Evolutionary conservation across 345 rosid genomes (phyloP).

Genomic region (Lenwebbia sp.): DNA sequence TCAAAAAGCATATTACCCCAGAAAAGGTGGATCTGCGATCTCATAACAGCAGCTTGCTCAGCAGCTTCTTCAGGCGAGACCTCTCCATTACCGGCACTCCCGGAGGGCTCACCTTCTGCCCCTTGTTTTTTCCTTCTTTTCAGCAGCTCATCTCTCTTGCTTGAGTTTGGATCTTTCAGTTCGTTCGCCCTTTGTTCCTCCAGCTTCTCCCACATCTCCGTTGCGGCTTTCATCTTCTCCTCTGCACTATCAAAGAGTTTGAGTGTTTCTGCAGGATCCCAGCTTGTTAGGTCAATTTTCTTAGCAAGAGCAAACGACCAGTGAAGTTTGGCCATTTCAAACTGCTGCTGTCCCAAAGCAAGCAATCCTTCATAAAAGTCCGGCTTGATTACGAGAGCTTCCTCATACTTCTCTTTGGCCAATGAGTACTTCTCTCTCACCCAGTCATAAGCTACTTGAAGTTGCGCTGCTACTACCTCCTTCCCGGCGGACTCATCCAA

Average conservation of each 20-base stretch:
- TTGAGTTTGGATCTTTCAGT: constrained; percentile 53
- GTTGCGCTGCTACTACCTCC: constrained; percentile 54
- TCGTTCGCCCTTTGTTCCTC: constrained; percentile 71
- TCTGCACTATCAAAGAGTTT: constrained; percentile 74
- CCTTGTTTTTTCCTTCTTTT: constrained; percentile 77
- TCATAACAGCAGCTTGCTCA: constrained; percentile 92
- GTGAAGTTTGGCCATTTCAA: constrained; percentile 97
- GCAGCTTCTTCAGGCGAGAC: constrained; percentile 78
- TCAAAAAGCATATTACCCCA: constrained; percentile 98
- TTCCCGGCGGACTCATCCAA: constrained; percentile 78
- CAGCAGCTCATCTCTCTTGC: constrained; percentile 64
- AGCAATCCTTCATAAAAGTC: constrained; percentile 95
- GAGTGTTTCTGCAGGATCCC: constrained; percentile 77
- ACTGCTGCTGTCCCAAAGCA: constrained; percentile 91
- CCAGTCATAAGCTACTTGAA: constrained; percentile 86
- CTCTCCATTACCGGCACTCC: constrained; percentile 26
- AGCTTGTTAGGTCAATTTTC: constrained; percentile 61
- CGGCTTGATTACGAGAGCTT: constrained; percentile 75
- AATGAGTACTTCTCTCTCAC: constrained; percentile 79
- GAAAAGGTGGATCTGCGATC: constrained; percentile 96
- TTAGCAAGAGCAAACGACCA: constrained; percentile 83
- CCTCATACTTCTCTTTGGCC: constrained; percentile 70
- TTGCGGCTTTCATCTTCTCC: constrained; percentile 89
- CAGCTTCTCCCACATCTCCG: constrained; percentile 94
- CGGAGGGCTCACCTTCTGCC: constrained; percentile 32